Base-by-base conservation (phyloP, 345 rosid genomes). In the Gossypium herbaceum region DNA sequence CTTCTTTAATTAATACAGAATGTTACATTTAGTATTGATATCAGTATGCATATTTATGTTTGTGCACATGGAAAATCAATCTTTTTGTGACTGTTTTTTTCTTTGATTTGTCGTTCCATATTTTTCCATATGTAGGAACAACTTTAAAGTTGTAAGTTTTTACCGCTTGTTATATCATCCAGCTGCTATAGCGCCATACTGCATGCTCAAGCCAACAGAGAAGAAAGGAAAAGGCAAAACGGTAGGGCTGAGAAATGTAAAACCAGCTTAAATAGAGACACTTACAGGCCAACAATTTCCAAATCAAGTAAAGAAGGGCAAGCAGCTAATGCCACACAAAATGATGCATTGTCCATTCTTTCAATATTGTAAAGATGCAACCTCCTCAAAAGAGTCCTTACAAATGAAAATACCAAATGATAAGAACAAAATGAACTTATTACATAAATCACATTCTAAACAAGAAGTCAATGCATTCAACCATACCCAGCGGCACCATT, bases 251-350 rank as follows among this genome's bases (percentile, higher is more conserved):
- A 47, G 19, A 51, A 68, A 44, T 10, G 78, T 48, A 66, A 43
- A 75, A 70, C 70, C 29, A 63, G 73, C 51, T 51, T 19, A 74
- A 55, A 57, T 68, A 22, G 61, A 34, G 73, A 34, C 80, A 86
- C 98, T 89, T 89, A 94, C 98, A 90, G 79, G 88, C 93, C 91
- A 84, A 90, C 87, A 68, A 94, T 84, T 85, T 92, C 96, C 73
- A 94, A 86, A 80, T 94, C 98, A 71, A 85, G 82, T 71, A 94
- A 87, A 76, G 88, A 86, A 15, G 87, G 82, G 79, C 97, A 92
- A 34, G 85, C 86, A 64, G 97, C 81, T 77, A 94, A 78, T 73
- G 89, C 94, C 79, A 62, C 68, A 56, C 81, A 82, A n/a, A 91
- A 88, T 29, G 94, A 80, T 24, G 83, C 70, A 69, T 82, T 80